Base-by-base conservation (phyloP, 371 early-diverging fungal genomes). In the Rhizopus stolonifer region DNA sequence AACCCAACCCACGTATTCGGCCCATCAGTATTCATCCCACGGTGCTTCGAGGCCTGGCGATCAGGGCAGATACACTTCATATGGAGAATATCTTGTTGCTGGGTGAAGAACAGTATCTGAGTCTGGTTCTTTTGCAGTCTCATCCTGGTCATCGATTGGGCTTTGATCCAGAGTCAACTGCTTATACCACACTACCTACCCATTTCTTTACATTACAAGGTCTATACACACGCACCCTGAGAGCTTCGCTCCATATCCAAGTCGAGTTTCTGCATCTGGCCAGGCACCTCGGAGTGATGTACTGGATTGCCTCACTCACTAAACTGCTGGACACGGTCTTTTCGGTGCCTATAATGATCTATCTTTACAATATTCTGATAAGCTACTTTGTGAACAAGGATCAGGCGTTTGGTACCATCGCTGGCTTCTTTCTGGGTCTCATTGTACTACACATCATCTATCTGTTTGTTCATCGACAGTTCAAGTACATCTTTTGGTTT, bases 121-220 rank as follows among this genome's bases (percentile, higher is more conserved):
- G 71, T 2, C 51, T 64, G 34, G 73, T 74, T 7, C 52, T 78
- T n/a, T 47, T 78, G 19, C 62, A 63, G 31, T 78, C 79, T 1
- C 67, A 70, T 44, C 75, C 79, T 4, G 47, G 60, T 1, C 71
- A 67, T 42, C 65, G 65, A 1, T 54, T 78, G 18, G 79, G 69
- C 23, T 78, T 78, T 39, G 79, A 78, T 47, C 73, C 79, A 1
- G 73, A 71, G 46, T 74, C 79, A 2, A 63, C 74, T 24, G 75
- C 65, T 6, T 74, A 72, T 45, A 56, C 69, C 8, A 72, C 68
- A 0, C 19, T 78, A 8, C 79, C 79, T 1, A 69, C 70, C 15
- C 62, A 68, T 10, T 67, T 72, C 18, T 65, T 64, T 39, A 63
- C 65, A 10, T 49, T 78, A 0, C 79, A 78, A 25, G 79, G 62